phyloP scores from a whole-genome alignment of 176 grass and related monocot genomes.

The Themeda triandra region DNA sequence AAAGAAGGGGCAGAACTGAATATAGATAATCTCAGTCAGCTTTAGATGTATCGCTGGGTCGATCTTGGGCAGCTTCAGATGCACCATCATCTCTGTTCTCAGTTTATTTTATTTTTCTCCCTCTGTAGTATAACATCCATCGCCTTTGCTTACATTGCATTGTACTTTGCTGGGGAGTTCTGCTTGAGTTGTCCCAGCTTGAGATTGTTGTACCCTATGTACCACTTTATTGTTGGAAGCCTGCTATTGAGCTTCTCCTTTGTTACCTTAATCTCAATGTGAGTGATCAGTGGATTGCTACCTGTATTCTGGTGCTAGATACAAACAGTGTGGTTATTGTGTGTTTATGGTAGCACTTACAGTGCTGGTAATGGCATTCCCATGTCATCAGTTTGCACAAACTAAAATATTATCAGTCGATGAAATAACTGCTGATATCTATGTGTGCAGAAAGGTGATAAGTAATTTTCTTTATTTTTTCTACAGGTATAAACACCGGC shows the following conservation, averaged over 20 bases:
- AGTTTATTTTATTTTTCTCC: not conserved
- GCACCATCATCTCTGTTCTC: not conserved
- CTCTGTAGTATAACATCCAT: not conserved
- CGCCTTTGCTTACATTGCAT: not conserved
- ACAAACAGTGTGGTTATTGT: not conserved
- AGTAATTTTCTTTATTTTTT: not conserved
- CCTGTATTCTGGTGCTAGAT: not conserved
- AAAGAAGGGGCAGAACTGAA: slow-evolving; percentile 27
- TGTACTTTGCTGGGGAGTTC: not conserved
- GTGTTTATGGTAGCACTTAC: not conserved
- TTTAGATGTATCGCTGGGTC: not conserved
- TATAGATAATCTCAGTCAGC: not conserved
- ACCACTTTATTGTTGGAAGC: not conserved
- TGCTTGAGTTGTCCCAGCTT: not conserved
- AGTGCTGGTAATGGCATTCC: not conserved
- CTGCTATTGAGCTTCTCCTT: not conserved
- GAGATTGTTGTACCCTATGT: not conserved
- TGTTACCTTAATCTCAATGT: not conserved
- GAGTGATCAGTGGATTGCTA: not conserved
- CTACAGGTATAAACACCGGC: too few species aligned
- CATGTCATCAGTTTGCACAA: not conserved
- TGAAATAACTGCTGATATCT: not conserved
- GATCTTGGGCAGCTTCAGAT: not conserved
- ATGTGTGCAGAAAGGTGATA: not conserved
- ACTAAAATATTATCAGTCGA: not conserved